Evolutionary conservation across 2,329 filamentous ascomycete species (phyloP).

Genomic region (Coniochaeta hoffmannii): DNA sequence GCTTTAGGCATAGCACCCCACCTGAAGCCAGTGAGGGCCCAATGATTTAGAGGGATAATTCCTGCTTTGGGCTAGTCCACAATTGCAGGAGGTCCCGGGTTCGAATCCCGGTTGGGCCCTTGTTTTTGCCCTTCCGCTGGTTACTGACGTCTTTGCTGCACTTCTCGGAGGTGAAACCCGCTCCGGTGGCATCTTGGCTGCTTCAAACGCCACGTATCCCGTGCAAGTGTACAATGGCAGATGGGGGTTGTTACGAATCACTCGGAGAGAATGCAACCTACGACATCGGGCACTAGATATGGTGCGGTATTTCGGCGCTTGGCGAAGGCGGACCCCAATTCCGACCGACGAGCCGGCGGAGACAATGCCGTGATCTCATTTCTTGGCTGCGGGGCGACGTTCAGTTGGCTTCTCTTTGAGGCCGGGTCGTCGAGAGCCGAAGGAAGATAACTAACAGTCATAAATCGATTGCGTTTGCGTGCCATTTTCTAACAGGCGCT

Average conservation of each 20-base stretch:
- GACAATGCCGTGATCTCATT: neutral
- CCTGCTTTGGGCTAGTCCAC: neutral
- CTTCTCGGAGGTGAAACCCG: too few relatives aligned
- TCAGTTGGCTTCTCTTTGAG: neutral
- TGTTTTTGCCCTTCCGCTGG: neutral
- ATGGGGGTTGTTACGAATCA: too few relatives aligned
- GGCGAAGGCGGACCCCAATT: neutral
- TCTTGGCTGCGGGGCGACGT: neutral
- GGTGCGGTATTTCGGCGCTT: too few relatives aligned
- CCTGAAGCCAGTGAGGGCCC: too few relatives aligned
- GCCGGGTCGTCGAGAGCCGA: neutral
- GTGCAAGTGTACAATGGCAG: too few relatives aligned
- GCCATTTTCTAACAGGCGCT: neutral
- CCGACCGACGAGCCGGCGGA: neutral
- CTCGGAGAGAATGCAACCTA: too few relatives aligned
- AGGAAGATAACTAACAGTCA: neutral
- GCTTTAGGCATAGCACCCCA: too few relatives aligned
- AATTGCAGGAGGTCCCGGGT: constrained; percentile 1
- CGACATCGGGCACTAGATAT: too few relatives aligned
- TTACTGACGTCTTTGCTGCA: too few relatives aligned
- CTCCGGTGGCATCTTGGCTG: too few relatives aligned
- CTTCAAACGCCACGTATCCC: too few relatives aligned
- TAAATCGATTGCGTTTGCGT: neutral
- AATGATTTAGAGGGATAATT: neutral
- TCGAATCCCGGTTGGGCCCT: neutral